Percentiles rank a stretch among this genome's conserved stretches.
Conservation (phyloP, 2,329 filamentous ascomycete genomes). For the Exophiala lecanii-corni region DNA sequence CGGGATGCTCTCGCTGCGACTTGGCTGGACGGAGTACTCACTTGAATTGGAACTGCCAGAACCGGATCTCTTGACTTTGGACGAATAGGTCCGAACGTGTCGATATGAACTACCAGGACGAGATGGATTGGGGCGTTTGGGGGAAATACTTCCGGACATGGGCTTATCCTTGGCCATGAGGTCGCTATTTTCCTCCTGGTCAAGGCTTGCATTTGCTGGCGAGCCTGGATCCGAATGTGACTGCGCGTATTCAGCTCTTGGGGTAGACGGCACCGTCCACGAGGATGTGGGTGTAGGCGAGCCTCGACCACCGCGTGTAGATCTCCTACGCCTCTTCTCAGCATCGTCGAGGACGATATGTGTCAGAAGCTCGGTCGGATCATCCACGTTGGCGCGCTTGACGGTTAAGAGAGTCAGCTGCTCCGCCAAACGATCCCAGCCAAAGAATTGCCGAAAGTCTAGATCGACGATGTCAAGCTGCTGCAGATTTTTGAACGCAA, state of each 20-base stretch:
- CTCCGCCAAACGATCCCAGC: constrained; percentile 91
- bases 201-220: constrained; percentile 42
- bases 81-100: constrained; percentile 60
- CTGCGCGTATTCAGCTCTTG: constrained; percentile 62
- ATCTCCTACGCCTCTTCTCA: constrained; percentile 82
- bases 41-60: constrained; percentile 90
- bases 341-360: constrained; percentile 95
- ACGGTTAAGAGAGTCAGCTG: constrained; percentile 85
- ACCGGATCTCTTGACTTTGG: constrained; percentile 78
- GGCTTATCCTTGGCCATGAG: constrained; percentile 9
- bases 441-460: constrained; percentile 94
- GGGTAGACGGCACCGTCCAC: constrained; percentile 57
- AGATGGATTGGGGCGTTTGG: constrained; percentile 69
- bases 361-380: constrained; percentile 82
- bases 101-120: constrained; percentile 63
- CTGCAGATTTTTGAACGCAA: constrained; percentile 95
- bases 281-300: constrained; percentile 64
- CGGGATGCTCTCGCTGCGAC: constrained; percentile 62
- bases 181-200: constrained; percentile 28
- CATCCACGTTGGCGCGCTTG: constrained; percentile 81
- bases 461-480: constrained; percentile 91
- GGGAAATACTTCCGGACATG: constrained; percentile 65
- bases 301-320: constrained; percentile 67
- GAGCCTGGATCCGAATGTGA: constrained; percentile 67
- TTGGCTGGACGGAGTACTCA: constrained; percentile 51